Evolutionary conservation across 352 stramenopile genomes (phyloP), one percentile per base, ranked within the genome.

Genomic region (Thraustochytrium sp.): DNA sequence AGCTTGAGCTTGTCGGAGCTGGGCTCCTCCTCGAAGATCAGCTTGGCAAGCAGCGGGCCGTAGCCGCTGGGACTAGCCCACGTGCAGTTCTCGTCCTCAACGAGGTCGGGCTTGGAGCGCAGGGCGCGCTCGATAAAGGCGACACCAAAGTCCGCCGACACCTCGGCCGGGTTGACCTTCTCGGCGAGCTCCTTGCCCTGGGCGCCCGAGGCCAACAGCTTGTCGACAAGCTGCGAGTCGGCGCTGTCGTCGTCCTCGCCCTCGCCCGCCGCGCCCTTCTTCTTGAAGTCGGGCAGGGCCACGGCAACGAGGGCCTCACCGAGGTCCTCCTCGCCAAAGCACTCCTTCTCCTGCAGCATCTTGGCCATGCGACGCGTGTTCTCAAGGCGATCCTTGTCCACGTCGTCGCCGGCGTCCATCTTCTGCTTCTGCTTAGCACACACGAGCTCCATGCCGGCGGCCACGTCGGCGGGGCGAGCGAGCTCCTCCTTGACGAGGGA

Each of bases 161-260:
- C 68, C 46, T 80, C 18, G 46, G 44, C 34, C 44, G 0, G 8
- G n/a, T 80, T n/a, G 8, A 80, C 68, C 31, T 44, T 53, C 5
- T 40, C 68, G 18, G 68, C 68, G 42, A 80, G 68, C 13, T 80
- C 68, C 31, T 68, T 44, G 34, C 68, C 68, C 31, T 23, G n/a
- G 4, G 23, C 26, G 63, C 68, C 68, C 21, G 44, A 63, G 21
- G 48, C 18, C 21, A 80, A 11, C 44, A 80, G 68, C 48, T 61
- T 26, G 37, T 46, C 48, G 38, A 72, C 26, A 18, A 61, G 51
- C 49, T 80, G 42, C 44, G 23, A 23, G 18, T 68, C 42, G 21
- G n/a, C 68, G 36, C 9, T 36, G 13, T 61, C 53, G 36, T 5
- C 54, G n/a, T 38, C 40, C 34, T 46, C 11, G 34, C 26, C 49